Evolutionary conservation across 306 rosid genomes (phyloP).

Genomic region (Chamaecrista fasciculata): DNA sequence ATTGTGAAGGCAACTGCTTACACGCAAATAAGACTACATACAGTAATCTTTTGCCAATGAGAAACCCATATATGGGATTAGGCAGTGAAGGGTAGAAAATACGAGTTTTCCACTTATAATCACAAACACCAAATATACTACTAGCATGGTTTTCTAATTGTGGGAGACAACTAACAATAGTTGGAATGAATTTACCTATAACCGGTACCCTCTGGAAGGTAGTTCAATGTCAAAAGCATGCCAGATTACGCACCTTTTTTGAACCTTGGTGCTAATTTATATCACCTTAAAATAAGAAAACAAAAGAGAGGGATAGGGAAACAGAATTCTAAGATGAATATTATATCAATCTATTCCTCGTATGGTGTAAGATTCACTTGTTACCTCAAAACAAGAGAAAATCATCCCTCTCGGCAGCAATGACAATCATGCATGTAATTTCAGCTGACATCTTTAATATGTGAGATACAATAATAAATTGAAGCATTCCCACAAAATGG

Average conservation of each 20-base stretch:
- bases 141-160: conserved; percentile 11
- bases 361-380: conserved; percentile 47
- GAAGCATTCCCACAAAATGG: conserved; percentile 43
- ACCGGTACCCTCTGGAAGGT: conserved; percentile 33
- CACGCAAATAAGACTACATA: conserved; percentile 19
- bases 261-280: conserved; percentile 43
- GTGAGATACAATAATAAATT: conserved; percentile 34
- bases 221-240: conserved; percentile 44
- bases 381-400: conserved; percentile 83
- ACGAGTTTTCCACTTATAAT: conserved; percentile 15
- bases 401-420: conserved; percentile 73
- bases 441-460: conserved; percentile 56
- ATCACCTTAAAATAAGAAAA: conserved; percentile 38
- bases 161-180: conserved; percentile 35
- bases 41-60: conserved; percentile 3
- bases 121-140: conserved; percentile 24
- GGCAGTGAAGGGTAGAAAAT: background rate
- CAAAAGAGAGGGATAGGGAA: conserved; percentile 10
- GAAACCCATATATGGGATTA: background rate
- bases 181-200: conserved; percentile 44
- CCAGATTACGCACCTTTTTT: conserved; percentile 37
- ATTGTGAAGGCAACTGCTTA: conserved; percentile 16
- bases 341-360: conserved; percentile 35
- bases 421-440: conserved; percentile 63
- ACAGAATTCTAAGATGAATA: conserved; percentile 33